Evolutionary conservation across 345 rosid genomes (phyloP), one percentile per base, ranked within the genome.

Genomic region (Toxicodendron radicans): DNA sequence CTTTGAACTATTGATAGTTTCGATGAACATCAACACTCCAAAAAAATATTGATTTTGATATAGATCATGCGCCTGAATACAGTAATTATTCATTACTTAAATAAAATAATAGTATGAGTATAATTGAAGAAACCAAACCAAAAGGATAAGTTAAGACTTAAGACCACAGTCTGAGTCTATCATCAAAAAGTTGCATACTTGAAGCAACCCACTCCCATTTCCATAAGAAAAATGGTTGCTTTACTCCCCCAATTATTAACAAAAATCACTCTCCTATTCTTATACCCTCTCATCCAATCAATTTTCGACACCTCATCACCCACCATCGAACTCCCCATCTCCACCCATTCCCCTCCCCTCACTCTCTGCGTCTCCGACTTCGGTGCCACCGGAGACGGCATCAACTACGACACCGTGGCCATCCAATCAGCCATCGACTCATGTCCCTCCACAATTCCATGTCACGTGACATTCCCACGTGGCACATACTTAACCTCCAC

Each of bases 321-420:
- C 27, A 20, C 66, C 54, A 67, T 79, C 65, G 61, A 67, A 62
- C 82, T 75, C 62, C 83, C 75, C 54, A 43, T 68, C 72, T 75
- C 58, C 45, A 24, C 23, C 62, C 5, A 73, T 49, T 41, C 52
- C 48, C 49, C 10, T 16, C 41, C 83, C 1, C 35, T 70, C 10
- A 8, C 77, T 3, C 60, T 85, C 69, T 85, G 83, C 79, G 92
- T 92, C 73, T 59, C 70, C 23, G 92, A 90, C 82, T 94, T 83
- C 86, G 97, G 99, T 21, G 97, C 97, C 70, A 78, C 61, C 83
- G 99, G 95, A 61, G 91, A 92, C 71, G 97, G 99, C 66, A 17
- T 61, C 68, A 78, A 72, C 82, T 92, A 92, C 90, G 97, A 92
- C 76, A 85, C 97, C 27, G 5, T 57, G 2, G 84, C 95, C 57